phyloP scores from a whole-genome alignment of 2,329 filamentous ascomycete species.

The Ciborinia camelliae region DNA sequence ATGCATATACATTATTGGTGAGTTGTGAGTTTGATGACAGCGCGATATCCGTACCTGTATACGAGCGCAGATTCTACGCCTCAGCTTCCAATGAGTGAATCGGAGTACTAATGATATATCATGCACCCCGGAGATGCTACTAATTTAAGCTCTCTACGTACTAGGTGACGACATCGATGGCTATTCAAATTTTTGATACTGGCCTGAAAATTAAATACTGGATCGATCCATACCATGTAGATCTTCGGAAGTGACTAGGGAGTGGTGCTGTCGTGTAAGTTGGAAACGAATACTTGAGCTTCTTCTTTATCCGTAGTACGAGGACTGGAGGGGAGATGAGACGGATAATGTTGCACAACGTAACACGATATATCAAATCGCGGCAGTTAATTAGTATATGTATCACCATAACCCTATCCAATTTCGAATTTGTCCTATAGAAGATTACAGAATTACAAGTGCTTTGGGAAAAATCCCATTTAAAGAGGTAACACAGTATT shows the following conservation, averaged over 20 bases:
- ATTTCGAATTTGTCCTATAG: neutral
- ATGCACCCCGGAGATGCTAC: neutral
- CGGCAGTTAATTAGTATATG: slow-evolving; percentile 4
- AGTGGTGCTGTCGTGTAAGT: neutral
- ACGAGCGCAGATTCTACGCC: neutral
- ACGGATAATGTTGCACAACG: no score
- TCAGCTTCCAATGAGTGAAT: neutral
- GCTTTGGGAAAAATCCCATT: neutral
- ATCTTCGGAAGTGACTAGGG: slow-evolving; percentile 1
- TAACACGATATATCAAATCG: neutral
- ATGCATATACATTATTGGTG: neutral
- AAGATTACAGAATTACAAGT: neutral
- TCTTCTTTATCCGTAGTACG: neutral
- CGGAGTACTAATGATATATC: neutral
- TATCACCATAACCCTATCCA: neutral
- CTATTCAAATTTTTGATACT: neutral
- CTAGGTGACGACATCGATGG: neutral
- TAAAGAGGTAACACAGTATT: neutral
- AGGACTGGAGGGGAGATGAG: no score
- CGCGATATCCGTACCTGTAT: neutral
- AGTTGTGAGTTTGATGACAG: neutral
- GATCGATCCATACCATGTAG: neutral
- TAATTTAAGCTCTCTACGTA: neutral
- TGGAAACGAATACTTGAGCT: neutral
- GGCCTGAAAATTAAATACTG: neutral